Percentiles rank a stretch among this genome's conserved stretches.
Conservation (phyloP, 2,329 filamentous ascomycete genomes). For the Orbilia javanica region DNA sequence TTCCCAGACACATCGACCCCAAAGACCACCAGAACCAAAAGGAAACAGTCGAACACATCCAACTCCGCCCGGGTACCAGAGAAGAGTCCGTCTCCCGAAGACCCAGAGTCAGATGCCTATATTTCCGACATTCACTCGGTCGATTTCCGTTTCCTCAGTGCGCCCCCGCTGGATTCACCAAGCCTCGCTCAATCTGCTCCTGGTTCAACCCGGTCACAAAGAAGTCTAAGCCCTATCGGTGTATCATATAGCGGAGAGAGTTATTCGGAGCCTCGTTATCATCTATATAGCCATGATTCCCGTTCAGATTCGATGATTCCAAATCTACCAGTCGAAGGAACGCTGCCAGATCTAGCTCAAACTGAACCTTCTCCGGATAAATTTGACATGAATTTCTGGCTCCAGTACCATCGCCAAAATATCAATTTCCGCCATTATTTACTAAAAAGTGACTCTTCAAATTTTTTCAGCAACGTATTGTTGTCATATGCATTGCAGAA, state of each 20-base stretch:
- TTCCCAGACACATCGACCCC: constrained; percentile 78
- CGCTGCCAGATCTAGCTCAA: constrained; percentile 67
- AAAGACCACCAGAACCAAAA: constrained; percentile 60
- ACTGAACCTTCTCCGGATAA: constrained; percentile 68
- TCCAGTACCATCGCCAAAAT: constrained; percentile 81
- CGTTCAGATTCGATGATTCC: constrained; percentile 36
- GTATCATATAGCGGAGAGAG: constrained; percentile 29
- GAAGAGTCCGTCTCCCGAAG: constrained; percentile 69
- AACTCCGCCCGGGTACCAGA: constrained; percentile 47
- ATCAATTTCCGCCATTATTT: constrained; percentile 87
- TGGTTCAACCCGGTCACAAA: constrained; percentile 47
- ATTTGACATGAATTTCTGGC: constrained; percentile 79
- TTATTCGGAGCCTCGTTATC: constrained; percentile 40
- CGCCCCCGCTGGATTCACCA: constrained; percentile 63
- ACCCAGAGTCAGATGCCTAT: constrained; percentile 68
- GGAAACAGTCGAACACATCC: constrained; percentile 58
- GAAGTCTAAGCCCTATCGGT: constrained; percentile 45
- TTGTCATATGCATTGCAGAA: constrained; percentile 79
- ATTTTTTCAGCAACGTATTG: constrained; percentile 80
- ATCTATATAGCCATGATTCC: constrained; percentile 32
- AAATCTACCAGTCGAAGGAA: background rate
- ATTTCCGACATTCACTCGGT: constrained; percentile 60
- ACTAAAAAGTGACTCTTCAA: constrained; percentile 76
- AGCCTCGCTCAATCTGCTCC: constrained; percentile 48
- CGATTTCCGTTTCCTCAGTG: constrained; percentile 62